Evolutionary conservation across 2,329 filamentous ascomycete genomes (phyloP).

Genomic region (Neurospora sp.): DNA sequence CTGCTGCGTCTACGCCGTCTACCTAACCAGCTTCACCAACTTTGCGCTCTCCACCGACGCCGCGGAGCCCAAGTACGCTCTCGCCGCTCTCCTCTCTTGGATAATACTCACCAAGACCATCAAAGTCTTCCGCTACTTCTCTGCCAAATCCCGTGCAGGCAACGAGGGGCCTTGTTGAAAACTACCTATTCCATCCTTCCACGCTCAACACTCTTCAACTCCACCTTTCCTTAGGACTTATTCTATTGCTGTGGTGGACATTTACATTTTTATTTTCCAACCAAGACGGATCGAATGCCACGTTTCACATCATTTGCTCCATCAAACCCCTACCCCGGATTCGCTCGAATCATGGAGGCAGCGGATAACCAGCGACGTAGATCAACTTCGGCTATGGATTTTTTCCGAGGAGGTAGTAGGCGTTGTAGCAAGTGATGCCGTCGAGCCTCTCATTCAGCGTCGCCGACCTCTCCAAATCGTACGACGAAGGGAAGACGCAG

Average conservation of each 20-base stretch:
- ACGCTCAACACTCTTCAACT: neutral
- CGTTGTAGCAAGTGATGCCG: neutral
- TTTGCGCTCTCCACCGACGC: conserved; percentile 37
- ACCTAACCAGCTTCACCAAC: conserved; percentile 43
- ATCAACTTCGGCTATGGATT: neutral
- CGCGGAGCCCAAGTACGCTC: neutral
- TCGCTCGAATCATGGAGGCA: neutral
- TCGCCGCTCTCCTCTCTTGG: conserved; percentile 26
- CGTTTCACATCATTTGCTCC: neutral
- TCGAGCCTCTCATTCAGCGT: neutral
- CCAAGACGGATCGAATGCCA: neutral
- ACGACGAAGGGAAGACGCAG: neutral
- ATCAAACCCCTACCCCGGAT: neutral
- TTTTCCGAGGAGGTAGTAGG: neutral
- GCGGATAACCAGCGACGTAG: neutral
- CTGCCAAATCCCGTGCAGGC: neutral
- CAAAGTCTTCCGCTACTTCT: conserved; percentile 46
- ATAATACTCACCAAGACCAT: conserved; percentile 46
- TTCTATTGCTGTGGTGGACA: neutral
- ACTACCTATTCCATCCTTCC: neutral
- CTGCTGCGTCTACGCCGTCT: conserved; percentile 48
- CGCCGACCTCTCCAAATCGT: neutral
- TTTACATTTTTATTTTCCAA: neutral
- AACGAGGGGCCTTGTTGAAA: neutral
- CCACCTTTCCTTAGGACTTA: neutral